Evolutionary conservation across 192 early-diverging fungal genomes (phyloP).

Genomic region (Coemansia sp.): DNA sequence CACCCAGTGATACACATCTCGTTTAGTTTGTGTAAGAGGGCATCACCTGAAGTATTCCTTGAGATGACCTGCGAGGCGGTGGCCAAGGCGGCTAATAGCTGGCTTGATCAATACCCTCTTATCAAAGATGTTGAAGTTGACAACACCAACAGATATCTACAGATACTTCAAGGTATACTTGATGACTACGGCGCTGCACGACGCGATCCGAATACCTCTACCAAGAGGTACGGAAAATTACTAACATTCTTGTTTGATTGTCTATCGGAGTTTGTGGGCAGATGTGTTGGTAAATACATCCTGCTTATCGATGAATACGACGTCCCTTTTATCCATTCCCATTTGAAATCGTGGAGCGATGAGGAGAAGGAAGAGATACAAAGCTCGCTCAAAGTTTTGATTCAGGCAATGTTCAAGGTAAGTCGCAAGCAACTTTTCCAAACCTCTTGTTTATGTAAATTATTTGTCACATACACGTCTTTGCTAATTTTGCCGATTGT

Average conservation of each 20-base stretch:
- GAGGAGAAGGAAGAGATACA: slow-evolving; percentile 3
- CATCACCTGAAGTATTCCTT: slow-evolving; percentile 11
- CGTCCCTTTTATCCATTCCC: slow-evolving; percentile 34
- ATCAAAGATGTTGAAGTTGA: neutral
- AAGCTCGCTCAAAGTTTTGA: slow-evolving; percentile 13
- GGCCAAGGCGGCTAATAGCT: neutral
- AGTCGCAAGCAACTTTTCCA: neutral
- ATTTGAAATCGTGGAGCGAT: slow-evolving; percentile 8
- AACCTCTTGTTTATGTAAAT: neutral
- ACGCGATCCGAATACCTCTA: neutral
- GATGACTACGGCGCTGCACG: neutral
- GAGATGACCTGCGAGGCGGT: slow-evolving; percentile 6
- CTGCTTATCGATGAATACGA: slow-evolving; percentile 45
- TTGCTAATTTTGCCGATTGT: neutral
- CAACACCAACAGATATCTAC: neutral
- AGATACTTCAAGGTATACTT: neutral
- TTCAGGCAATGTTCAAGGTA: slow-evolving; percentile 43
- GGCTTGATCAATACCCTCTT: neutral
- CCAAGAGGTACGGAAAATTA: neutral
- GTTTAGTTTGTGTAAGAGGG: slow-evolving; percentile 19
- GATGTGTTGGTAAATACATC: slow-evolving; percentile 20
- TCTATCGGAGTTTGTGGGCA: slow-evolving; percentile 14
- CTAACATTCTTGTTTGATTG: slow-evolving; percentile 9
- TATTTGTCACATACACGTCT: neutral
- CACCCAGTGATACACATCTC: slow-evolving; percentile 40